Conservation (phyloP, 495 filamentous ascomycete species). For the Talaromyces ruber region DNA sequence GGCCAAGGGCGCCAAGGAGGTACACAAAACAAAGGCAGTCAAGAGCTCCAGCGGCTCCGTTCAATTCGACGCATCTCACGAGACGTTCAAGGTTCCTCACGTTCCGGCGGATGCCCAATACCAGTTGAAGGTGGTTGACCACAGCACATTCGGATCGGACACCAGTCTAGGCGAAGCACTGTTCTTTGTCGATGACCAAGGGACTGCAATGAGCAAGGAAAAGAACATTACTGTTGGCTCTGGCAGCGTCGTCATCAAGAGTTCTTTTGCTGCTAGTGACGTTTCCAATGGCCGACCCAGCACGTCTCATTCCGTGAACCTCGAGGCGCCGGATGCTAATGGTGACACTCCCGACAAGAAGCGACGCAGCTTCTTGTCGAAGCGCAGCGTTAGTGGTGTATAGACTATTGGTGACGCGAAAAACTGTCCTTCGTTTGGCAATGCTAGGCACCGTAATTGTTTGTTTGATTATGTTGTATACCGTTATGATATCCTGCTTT, state of each 20-base stretch:
- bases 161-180: constrained; percentile 69
- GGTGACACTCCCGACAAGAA: constrained; percentile 46
- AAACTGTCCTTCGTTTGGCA: not conserved
- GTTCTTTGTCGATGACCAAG: constrained; percentile 87
- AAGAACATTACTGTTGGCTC: constrained; percentile 63
- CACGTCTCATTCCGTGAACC: constrained; percentile 29
- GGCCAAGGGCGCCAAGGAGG: constrained; percentile 60
- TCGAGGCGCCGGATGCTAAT: constrained; percentile 23
- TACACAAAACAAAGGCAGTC: constrained; percentile 76
- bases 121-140: constrained; percentile 72
- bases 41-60: constrained; percentile 53
- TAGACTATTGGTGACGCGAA: constrained; percentile 17
- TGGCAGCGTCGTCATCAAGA: constrained; percentile 60
- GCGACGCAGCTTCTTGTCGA: constrained; percentile 48
- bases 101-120: constrained; percentile 82
- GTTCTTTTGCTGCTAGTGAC: constrained; percentile 43
- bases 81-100: constrained; percentile 61
- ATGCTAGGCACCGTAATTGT: not conserved
- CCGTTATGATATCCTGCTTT: constrained; percentile 2
- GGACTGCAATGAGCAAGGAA: constrained; percentile 51
- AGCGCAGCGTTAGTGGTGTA: constrained; percentile 40
- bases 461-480: not conserved
- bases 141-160: constrained; percentile 74
- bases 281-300: constrained; percentile 20
- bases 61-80: constrained; percentile 52